phyloP scores from a whole-genome alignment of 352 stramenopile genomes.

The Elongisporangium anandrum region DNA sequence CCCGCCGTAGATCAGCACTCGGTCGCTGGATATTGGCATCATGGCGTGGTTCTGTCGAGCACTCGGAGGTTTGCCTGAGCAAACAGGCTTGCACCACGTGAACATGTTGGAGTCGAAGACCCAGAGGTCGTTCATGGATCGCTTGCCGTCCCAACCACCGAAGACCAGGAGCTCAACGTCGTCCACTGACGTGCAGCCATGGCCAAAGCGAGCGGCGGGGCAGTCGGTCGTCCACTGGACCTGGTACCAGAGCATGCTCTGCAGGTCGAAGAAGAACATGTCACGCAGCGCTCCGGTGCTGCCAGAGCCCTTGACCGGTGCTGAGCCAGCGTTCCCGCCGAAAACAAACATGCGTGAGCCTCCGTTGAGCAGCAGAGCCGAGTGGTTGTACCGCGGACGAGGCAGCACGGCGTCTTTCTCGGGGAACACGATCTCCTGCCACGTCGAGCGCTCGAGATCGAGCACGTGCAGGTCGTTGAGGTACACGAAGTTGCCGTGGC shows the following conservation, averaged over 20 bases:
- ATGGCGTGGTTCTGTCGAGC: slow-evolving; percentile 77
- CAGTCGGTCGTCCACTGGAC: slow-evolving; percentile 85
- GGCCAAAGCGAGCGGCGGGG: slow-evolving; percentile 68
- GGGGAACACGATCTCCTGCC: slow-evolving; percentile 57
- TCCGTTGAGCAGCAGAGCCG: slow-evolving; percentile 61
- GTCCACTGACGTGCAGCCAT: slow-evolving; percentile 54
- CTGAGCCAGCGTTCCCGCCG: slow-evolving; percentile 23
- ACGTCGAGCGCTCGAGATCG: slow-evolving; percentile 77
- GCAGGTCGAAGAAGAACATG: slow-evolving; percentile 87
- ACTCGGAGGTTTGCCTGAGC: slow-evolving; percentile 53
- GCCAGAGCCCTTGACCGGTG: neutral
- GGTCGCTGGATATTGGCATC: slow-evolving; percentile 26
- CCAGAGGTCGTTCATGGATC: slow-evolving; percentile 77
- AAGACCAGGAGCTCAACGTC: slow-evolving; percentile 83
- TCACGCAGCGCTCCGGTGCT: slow-evolving; percentile 57
- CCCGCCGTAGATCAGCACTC: slow-evolving; percentile 71
- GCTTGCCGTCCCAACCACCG: slow-evolving; percentile 82
- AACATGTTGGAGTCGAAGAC: slow-evolving; percentile 62
- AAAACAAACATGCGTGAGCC: slow-evolving; percentile 76
- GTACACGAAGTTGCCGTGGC: slow-evolving; percentile 83
- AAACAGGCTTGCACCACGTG: slow-evolving; percentile 71
- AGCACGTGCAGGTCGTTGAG: slow-evolving; percentile 88
- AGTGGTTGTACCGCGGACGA: slow-evolving; percentile 83
- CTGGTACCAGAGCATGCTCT: slow-evolving; percentile 74
- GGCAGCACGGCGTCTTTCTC: slow-evolving; percentile 45